phyloP scores from a whole-genome alignment of 768 basidiomycete species.

The Naganishia vishniacii region DNA sequence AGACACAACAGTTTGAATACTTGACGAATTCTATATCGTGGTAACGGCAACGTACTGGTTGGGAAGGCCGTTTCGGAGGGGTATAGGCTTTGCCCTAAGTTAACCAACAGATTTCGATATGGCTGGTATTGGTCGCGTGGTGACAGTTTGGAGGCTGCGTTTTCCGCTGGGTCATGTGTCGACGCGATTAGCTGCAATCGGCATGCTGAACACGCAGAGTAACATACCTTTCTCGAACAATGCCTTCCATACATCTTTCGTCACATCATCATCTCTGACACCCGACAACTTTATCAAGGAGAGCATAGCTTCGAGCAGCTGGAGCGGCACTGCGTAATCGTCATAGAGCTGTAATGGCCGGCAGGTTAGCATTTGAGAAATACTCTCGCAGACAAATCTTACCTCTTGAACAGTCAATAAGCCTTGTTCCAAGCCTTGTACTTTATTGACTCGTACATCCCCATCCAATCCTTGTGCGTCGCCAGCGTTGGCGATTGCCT shows the following conservation, averaged over 20 bases:
- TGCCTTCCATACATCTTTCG: conserved; percentile 24
- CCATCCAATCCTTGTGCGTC: conserved; percentile 14
- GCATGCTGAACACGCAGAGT: background rate
- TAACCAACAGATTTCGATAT: conserved; percentile 17
- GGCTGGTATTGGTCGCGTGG: conserved; percentile 17
- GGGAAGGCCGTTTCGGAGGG: conserved; percentile 25
- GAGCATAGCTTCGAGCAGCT: conserved; percentile 17
- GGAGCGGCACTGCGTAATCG: conserved; percentile 23
- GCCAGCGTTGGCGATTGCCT: conserved; percentile 48
- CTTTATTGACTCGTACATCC: conserved; percentile 18
- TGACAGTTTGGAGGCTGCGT: conserved; percentile 1
- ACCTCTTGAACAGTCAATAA: conserved; percentile 18
- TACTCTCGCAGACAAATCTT: background rate
- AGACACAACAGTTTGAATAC: background rate
- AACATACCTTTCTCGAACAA: conserved; percentile 19
- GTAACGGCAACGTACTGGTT: conserved; percentile 7
- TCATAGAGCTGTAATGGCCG: conserved; percentile 5
- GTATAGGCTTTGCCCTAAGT: conserved; percentile 20
- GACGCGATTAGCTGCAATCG: background rate
- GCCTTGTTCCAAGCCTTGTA: conserved; percentile 5
- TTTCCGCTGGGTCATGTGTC: too few species aligned
- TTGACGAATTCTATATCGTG: background rate
- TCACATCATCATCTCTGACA: conserved; percentile 22
- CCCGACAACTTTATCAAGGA: conserved; percentile 20
- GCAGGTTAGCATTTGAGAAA: background rate